Percentiles rank a stretch among this genome's conserved stretches.
These are phyloP conservation scores for Lactuca saligna DNA, from an alignment of 129 eudicot genomes.

Conservation along the genomic window DNA sequence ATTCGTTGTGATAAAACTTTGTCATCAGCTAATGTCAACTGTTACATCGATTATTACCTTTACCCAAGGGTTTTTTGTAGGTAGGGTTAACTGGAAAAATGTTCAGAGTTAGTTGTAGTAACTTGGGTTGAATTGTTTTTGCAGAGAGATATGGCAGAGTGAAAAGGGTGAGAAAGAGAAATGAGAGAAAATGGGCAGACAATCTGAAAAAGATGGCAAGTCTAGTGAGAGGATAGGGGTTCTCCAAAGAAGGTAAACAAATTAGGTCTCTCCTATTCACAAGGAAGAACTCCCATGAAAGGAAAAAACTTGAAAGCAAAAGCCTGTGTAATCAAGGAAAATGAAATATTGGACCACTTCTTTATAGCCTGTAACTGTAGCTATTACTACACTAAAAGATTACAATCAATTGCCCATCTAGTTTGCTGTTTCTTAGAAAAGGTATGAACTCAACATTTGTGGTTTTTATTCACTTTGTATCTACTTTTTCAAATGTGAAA, in stretches of 20 bases:
- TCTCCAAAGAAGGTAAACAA: constrained; percentile 32
- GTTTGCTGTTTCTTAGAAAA: constrained; percentile 41
- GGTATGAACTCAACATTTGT: constrained; percentile 34
- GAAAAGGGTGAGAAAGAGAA: constrained; percentile 44
- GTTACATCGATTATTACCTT: not conserved
- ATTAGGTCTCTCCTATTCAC: constrained; percentile 38
- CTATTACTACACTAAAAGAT: constrained; percentile 40
- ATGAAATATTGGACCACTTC: constrained; percentile 42
- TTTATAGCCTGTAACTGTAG: constrained; percentile 32
- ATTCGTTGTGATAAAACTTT: constrained; percentile 10
- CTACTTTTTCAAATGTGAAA: constrained; percentile 28
- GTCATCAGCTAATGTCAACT: constrained; percentile 19
- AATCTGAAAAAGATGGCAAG: constrained; percentile 44
- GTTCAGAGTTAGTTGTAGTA: constrained; percentile 29
- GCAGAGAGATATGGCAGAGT: constrained; percentile 36
- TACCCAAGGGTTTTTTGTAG: not conserved
- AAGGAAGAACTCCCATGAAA: constrained; percentile 37
- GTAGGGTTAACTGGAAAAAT: constrained; percentile 19
- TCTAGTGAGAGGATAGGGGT: constrained; percentile 36
- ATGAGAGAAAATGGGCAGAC: constrained; percentile 44
- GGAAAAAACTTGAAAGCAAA: constrained; percentile 41
- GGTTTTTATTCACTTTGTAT: constrained; percentile 30
- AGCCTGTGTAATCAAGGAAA: constrained; percentile 43
- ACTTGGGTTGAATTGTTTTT: constrained; percentile 22
- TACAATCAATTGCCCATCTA: constrained; percentile 34